These are phyloP conservation scores for Wickerhamiella occidentalis DNA, from an alignment of 805 yeast genomes.

Conservation along the genomic window DNA sequence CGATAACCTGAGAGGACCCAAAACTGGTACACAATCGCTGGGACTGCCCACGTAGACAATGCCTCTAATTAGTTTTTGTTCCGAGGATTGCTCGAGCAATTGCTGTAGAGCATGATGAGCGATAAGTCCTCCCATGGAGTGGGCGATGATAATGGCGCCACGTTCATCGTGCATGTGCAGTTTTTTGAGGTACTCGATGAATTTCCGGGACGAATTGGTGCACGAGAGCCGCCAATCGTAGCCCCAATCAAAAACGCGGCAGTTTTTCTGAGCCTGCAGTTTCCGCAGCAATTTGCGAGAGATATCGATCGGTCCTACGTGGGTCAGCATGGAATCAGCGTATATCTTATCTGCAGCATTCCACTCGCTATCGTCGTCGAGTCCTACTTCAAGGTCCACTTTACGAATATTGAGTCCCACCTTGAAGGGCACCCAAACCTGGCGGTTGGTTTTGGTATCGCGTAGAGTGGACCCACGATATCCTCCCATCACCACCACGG, in stretches of 20 bases:
- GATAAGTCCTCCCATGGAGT: constrained; percentile 89
- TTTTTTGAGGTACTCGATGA: constrained; percentile 37
- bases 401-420: constrained; percentile 70
- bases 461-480: constrained; percentile 72
- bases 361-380: constrained; percentile 55
- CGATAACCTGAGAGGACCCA: constrained; percentile 76
- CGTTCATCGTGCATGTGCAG: constrained; percentile 33
- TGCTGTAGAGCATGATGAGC: constrained; percentile 65
- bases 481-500: constrained; percentile 73
- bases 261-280: constrained; percentile 37
- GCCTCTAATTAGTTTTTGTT: constrained; percentile 59
- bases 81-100: constrained; percentile 12
- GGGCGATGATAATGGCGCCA: constrained; percentile 66
- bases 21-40: constrained; percentile 66
- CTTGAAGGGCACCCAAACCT: constrained; percentile 77
- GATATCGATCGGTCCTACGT: constrained; percentile 83
- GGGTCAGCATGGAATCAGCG: constrained; percentile 68
- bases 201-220: constrained; percentile 40
- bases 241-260: constrained; percentile 63
- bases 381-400: constrained; percentile 61
- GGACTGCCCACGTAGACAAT: constrained; percentile 76
- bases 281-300: constrained; percentile 43
- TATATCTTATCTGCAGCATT: constrained; percentile 27
- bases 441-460: constrained; percentile 47
- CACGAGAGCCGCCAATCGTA: constrained; percentile 85